Base-by-base conservation (phyloP, 2,329 filamentous ascomycete species). In the Neofusicoccum cordaticola region DNA sequence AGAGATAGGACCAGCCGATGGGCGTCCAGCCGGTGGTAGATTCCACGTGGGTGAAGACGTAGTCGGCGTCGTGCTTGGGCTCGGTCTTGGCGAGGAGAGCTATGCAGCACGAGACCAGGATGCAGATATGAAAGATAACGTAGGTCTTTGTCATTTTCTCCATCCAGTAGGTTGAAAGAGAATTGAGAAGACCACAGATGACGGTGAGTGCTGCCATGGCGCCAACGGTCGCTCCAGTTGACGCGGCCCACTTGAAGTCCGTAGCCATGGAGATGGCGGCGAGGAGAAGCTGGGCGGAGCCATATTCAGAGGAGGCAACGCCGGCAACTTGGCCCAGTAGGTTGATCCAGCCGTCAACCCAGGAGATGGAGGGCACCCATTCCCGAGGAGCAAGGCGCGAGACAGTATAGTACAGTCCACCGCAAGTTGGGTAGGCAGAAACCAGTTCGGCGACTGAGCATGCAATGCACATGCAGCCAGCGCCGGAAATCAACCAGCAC, bases 401-500 rank as follows among this genome's bases (percentile, higher is more conserved):
- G 68, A 85, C 80, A 34, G 83, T 85, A 69, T 85, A 86, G 72
- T 86, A 85, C 64, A 83, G 68, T 42, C 83, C 81, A 69, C 83
- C 84, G 47, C 81, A 84, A 1, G 84, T 87, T 12, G 85, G 84
- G 71, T 86, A 86, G 3, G 84, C 83, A 44, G 83, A 85, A 35
- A 85, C 82, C 31, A 86, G 76, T 74, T 86, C 84, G 47, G 84
- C 82, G 39, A 86, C 83, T 9, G 83, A 85, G 66, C 69, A 73
- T 56, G 79, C 79, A 69, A 86, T 84, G 68, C 83, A 85, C 78
- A 86, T 82, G 65, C 84, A 85, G 11, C 85, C 84, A 50, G 79
- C 75, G 61, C 84, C 84, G 34, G 83, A 83, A 65, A 86, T 84
- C 56, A 85, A 70, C 85, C 85, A 87, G 71, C 81, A 85, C 84